Evolutionary conservation across 768 basidiomycete genomes (phyloP), one percentile per base, ranked within the genome.

Genomic region (Tephrocybe sp.): DNA sequence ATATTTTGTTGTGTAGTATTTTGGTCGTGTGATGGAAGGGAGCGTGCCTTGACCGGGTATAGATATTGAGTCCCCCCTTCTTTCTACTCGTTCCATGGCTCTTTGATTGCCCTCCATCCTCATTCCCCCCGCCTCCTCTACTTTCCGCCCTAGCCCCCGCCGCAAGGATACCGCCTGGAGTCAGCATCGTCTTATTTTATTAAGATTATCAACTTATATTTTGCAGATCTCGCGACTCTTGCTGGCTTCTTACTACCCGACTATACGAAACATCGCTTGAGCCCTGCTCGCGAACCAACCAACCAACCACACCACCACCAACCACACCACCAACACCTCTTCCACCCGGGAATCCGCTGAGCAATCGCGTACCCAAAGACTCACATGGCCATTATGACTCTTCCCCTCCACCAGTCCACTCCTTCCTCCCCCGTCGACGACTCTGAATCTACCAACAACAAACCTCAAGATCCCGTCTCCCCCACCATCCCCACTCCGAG

Each of bases 171-270:
- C 65, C 75, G 76, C 76, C 64, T 76, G 76, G 70, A 64, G 74
- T 76, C 51, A 30, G 70, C 65, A 3, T 13, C 34, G 19, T 16
- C 15, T 12, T 2, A 19, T 24, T 22, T 28, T 42, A 54, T 49
- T 22, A 19, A 11, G 21, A 40, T 9, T 44, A 34, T 35, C 52
- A 60, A 24, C 59, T 60, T 19, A 51, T 56, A 41, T 65, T 66
- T 0, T 22, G 19, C 64, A 89, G 86, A 81, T 80, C 89, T 92
- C 89, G 89, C 89, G 89, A 92, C 89, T 89, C 90, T 92, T 91
- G 84, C 78, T 87, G 87, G 86, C 84, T 73, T 79, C 87, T 76
- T 69, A 71, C 69, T 57, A 59, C 63, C 80, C 86, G 77, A 55
- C 66, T 22, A 55, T 57, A 58, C 59, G 62, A 53, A 58, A 55